Base-by-base conservation (phyloP, 1,284 basidiomycete genomes). In the Gymnopus androsaceus region DNA sequence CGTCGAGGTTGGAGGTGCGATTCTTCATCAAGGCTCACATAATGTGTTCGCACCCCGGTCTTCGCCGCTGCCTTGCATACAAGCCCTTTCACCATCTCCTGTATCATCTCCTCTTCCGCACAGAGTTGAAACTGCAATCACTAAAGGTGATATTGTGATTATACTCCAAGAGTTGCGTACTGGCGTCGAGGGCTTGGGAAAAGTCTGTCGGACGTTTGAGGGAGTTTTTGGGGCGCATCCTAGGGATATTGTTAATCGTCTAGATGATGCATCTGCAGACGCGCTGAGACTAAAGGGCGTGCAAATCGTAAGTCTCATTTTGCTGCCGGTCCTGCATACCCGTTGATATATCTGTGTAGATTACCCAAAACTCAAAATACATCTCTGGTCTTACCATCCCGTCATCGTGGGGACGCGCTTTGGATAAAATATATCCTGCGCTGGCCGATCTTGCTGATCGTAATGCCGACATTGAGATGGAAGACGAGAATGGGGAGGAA, bases 11-110 rank as follows among this genome's bases (percentile, higher is more conserved):
- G 70, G 73, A 12, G 88, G 86, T 1, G 71, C 76, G 7, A 70
- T 67, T 0, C 65, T 90, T 7, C 27, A 23, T 15, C 45, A 62
- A 3, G 64, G 56, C 1, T 57, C 63, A 4, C 75, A 88, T 57
- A 67, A 67, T 21, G 72, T 90, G 21, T 91, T 82, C 63, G 85
- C 88, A 1, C 86, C 88, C 0, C 76, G 80, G 11, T 89, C 82
- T 0, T 80, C 86, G 6, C 86, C 89, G 0, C 67, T 92, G 6
- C 87, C 89, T 3, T 63, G 80, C 17, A 67, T 89, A 19, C 67
- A 73, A 42, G 73, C 73, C 56, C 56, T 70, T 61, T 67, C 44
- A 33, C 61, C 54, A 56, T 54, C 31, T n/a, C 36, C 53, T 50
- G 48, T 56, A 57, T 42, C 44, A 36, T 45, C 19, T 64, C 28